Evolutionary conservation across 495 filamentous ascomycete genomes (phyloP).

Genomic region (Penicillium flavigenum): DNA sequence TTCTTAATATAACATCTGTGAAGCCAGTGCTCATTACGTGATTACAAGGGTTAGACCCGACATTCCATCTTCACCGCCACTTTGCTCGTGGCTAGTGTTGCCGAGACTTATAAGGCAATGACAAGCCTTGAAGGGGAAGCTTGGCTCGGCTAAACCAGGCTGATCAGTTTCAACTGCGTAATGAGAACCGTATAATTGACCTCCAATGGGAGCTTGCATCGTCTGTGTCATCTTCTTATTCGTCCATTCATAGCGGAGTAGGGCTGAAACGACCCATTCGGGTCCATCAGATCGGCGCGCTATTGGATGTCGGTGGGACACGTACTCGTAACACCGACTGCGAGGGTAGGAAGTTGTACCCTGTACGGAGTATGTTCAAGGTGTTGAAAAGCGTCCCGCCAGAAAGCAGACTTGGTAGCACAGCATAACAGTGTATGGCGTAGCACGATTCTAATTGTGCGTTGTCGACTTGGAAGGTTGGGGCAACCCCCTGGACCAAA

Average conservation of each 20-base stretch:
- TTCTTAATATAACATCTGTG: not conserved
- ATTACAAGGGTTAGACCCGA: not conserved
- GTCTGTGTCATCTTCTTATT: slow-evolving; percentile 10
- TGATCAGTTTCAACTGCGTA: slow-evolving; percentile 12
- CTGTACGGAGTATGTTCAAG: not conserved
- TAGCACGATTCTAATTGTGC: not conserved
- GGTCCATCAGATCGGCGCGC: slow-evolving; percentile 21
- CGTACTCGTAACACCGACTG: slow-evolving; percentile 8
- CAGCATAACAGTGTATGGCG: not conserved
- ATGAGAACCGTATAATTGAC: slow-evolving; percentile 7
- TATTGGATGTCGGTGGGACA: slow-evolving; percentile 21
- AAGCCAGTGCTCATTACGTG: not conserved
- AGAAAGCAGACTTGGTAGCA: not conserved
- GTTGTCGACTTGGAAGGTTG: not conserved
- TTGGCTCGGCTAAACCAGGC: slow-evolving; percentile 28
- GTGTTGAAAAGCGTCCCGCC: not conserved
- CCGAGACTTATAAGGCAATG: slow-evolving; percentile 23
- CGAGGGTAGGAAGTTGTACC: not conserved
- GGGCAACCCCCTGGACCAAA: slow-evolving; percentile 5
- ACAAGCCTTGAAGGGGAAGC: slow-evolving; percentile 36
- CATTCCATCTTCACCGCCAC: slow-evolving; percentile 22
- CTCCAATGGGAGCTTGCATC: not conserved
- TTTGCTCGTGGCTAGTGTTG: slow-evolving; percentile 15
- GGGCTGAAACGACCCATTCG: slow-evolving; percentile 23
- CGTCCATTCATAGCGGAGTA: slow-evolving; percentile 19